Evolutionary conservation across 2,329 filamentous ascomycete species (phyloP).

Genomic region (Alternaria arbusti): DNA sequence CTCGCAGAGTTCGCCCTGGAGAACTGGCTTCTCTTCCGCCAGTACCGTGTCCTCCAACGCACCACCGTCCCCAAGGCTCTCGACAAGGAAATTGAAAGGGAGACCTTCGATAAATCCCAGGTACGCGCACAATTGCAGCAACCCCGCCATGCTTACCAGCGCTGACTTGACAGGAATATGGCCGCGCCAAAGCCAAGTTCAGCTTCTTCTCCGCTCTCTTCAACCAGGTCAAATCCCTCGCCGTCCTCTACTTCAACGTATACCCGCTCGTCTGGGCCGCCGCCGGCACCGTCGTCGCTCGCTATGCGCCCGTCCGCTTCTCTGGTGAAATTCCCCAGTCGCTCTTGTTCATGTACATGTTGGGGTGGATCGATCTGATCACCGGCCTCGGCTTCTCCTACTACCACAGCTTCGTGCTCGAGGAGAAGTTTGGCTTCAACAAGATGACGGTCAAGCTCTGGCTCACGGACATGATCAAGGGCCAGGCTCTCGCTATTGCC

Average conservation of each 20-base stretch:
- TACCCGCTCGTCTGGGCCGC: constrained; percentile 89
- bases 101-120: constrained; percentile 94
- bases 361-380: constrained; percentile 80
- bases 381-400: constrained; percentile 81
- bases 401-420: constrained; percentile 94
- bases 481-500: constrained; percentile 78
- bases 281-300: constrained; percentile 75
- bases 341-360: constrained; percentile 87
- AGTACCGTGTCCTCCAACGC: constrained; percentile 84
- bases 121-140: constrained; percentile 29
- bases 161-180: constrained; percentile 69
- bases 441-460: constrained; percentile 93
- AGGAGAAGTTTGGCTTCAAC: constrained; percentile 98
- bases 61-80: constrained; percentile 85
- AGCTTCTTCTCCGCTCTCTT: constrained; percentile 81
- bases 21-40: constrained; percentile 84
- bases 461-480: constrained; percentile 89
- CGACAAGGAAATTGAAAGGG: constrained; percentile 83
- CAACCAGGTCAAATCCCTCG: constrained; percentile 85
- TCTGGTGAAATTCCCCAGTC: constrained; percentile 93
- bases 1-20: constrained; percentile 90
- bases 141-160: background rate
- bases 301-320: constrained; percentile 78
- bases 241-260: constrained; percentile 87
- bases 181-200: constrained; percentile 93